These are phyloP conservation scores for Huntiella decipiens DNA, from an alignment of 2,329 filamentous ascomycete species.

Conservation along the genomic window DNA sequence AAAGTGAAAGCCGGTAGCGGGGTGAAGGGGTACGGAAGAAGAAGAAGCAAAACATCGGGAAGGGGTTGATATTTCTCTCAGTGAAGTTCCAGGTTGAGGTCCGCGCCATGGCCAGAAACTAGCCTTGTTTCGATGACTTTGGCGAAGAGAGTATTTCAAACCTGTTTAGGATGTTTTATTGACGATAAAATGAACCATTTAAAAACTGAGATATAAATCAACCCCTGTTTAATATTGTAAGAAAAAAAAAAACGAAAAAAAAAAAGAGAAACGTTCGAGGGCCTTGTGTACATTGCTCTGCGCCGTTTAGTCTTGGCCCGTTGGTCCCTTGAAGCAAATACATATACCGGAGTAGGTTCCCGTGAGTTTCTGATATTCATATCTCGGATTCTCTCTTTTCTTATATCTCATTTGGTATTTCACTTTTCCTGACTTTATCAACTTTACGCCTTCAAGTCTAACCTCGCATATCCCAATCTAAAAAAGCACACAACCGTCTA, in stretches of 20 bases:
- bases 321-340: slow-evolving; percentile 5
- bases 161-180: no score
- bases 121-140: slow-evolving; percentile 9
- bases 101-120: slow-evolving; percentile 11
- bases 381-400: not conserved
- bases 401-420: slow-evolving; percentile 4
- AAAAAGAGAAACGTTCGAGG: slow-evolving; percentile 2
- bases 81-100: slow-evolving; percentile 11
- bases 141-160: no score
- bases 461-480: no score
- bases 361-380: no score
- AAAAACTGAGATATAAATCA: no score
- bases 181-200: no score
- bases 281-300: slow-evolving; percentile 2
- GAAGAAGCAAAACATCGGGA: no score
- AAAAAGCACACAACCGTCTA: no score
- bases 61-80: not conserved
- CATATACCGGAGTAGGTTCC: not conserved
- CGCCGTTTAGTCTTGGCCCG: not conserved
- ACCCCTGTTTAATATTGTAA: not conserved
- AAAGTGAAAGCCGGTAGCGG: no score
- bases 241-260: not conserved
- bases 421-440: not conserved
- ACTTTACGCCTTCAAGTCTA: no score
- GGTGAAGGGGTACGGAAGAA: no score